Base-by-base conservation (phyloP, 2,329 filamentous ascomycete genomes). In the Neospermospora avenae region DNA sequence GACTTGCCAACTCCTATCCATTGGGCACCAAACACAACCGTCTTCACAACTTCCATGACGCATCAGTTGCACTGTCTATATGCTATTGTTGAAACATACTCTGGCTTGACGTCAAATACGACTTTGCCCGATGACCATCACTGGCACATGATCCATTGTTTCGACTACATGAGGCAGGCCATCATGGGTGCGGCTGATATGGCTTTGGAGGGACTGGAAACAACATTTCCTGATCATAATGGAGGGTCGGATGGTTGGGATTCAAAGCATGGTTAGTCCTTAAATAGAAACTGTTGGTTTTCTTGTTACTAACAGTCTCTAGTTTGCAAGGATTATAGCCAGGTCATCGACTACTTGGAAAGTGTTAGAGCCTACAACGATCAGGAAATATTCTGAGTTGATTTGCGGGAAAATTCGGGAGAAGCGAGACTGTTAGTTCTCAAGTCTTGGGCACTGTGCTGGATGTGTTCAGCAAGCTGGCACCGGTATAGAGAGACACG, bases 241-340 rank as follows among this genome's bases (percentile, higher is more conserved):
- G 75, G 75, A 11, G 77, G 77, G 2, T 76, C 74, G 2, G 77
- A 79, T 57, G 77, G 77, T 6, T 79, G 77, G 77, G 77, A 79
- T 59, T 76, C 76, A 1, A 78, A 76, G 68, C 77, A 79, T 62
- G 71, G 75, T 76, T 65, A 64, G 74, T 67, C 45, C 16, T 25
- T 2, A 3, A 6, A 3, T 41, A 37, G 16, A 39, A 14, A 28
- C 11, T 8, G 10, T 53, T 42, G 44, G 34, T 24, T 46, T 34
- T 11, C 18, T 25, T 31, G n/a, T 45, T 20, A 41, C 59, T 45
- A 63, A 58, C 35, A 10, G 5, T 2, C 6, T 25, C 20, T 44
- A 76, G 77, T 79, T 46, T 79, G 77, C 70, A 77, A 75, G 64
- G 73, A 78, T 62, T 77, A 76, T 65, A 67, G 65, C 55, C 70